These are phyloP conservation scores for Coemansia sp. DNA, from an alignment of 192 early-diverging fungal genomes.

Conservation along the genomic window DNA sequence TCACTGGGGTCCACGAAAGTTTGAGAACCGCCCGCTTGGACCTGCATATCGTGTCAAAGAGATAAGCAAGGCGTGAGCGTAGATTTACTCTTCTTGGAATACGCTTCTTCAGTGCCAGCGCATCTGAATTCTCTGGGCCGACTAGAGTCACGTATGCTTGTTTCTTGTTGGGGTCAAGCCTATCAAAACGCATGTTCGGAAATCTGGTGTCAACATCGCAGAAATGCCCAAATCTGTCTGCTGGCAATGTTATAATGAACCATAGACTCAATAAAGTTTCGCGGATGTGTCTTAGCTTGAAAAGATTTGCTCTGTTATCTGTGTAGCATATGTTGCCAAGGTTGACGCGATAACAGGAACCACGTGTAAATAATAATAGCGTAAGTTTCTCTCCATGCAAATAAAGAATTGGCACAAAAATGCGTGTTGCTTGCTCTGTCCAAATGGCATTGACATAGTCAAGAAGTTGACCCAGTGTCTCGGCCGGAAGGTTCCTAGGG, in stretches of 20 bases:
- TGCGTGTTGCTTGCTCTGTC: neutral
- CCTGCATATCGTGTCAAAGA: neutral
- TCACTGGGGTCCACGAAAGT: constrained; percentile 1
- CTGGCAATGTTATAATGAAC: constrained; percentile 4
- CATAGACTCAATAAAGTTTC: neutral
- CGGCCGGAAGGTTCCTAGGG: neutral
- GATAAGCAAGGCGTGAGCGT: neutral
- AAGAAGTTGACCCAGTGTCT: neutral
- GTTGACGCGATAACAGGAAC: neutral
- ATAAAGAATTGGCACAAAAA: neutral
- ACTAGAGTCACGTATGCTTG: neutral
- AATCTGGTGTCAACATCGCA: constrained; percentile 2
- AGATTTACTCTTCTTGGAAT: neutral
- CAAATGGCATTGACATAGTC: neutral
- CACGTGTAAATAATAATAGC: neutral
- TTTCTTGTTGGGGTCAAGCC: neutral
- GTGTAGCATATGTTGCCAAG: neutral
- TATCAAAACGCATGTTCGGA: neutral
- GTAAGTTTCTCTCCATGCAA: neutral
- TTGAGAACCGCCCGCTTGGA: neutral
- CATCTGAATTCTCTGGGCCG: neutral
- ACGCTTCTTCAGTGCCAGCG: neutral
- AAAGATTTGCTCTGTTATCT: neutral
- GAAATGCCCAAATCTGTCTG: constrained; percentile 8
- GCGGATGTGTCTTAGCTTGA: neutral